Percentiles rank a stretch among this genome's conserved stretches.
Conservation (phyloP, 441 rosid genomes). For the Geranium incanum region DNA sequence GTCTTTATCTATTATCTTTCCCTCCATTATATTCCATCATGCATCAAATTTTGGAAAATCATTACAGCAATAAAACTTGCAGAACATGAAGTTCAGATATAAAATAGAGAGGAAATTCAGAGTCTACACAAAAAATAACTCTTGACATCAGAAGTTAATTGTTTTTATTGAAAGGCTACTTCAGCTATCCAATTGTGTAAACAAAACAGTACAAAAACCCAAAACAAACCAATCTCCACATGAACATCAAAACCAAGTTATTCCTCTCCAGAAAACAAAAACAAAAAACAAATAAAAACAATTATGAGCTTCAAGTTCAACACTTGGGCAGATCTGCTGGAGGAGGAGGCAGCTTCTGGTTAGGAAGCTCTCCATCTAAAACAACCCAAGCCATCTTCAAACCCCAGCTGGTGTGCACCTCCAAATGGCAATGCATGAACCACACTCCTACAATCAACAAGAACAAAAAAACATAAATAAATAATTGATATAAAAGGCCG, state of each 20-base stretch:
- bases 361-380: slow-evolving; percentile 32
- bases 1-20: no score
- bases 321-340: background rate
- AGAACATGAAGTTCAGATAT: background rate
- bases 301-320: background rate
- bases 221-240: background rate
- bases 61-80: background rate
- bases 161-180: background rate
- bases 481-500: background rate
- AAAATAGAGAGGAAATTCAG: no score
- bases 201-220: background rate
- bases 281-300: no score
- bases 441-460: background rate
- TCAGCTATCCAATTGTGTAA: background rate
- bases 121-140: background rate
- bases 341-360: background rate
- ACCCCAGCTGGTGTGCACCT: slow-evolving; percentile 55
- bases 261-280: background rate
- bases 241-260: background rate
- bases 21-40: background rate
- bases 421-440: slow-evolving; percentile 37
- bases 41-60: background rate
- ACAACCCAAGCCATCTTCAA: slow-evolving; percentile 51
- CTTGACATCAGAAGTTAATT: background rate
- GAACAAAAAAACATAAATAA: background rate